Evolutionary conservation across 73 alveolate species (phyloP), one percentile per base, ranked within the genome.

Genomic region (Breviolum minutum): DNA sequence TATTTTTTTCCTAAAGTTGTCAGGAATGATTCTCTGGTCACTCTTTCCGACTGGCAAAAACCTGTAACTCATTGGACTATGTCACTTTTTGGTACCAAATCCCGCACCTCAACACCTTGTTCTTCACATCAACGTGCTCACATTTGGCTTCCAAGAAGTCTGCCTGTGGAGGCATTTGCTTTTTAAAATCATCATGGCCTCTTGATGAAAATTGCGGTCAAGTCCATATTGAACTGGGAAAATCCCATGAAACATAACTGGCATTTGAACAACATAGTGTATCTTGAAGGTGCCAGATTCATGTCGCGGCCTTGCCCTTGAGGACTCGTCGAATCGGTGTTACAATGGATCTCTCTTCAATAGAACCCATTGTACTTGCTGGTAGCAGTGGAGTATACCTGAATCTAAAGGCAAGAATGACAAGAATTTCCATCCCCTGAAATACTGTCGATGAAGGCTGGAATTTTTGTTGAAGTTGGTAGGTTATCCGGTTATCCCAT

Each of bases 321-420:
- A 73, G 63, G 88, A 90, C 96, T 17, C 96, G 96, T 63, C 96
- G 96, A 74, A 90, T 90, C 22, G 96, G 96, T 17, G 96, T 90
- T 63, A 90, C 96, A n/a, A 90, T 90, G 30, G 96, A 90, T 26
- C 96, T 70, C 87, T 89, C 96, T 26, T 89, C 96, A 40, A 89
- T 89, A 13, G 96, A 89, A 9, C 96, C 96, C 96, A 89, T 89
- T 4, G 96, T 89, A 60, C 96, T 89, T 6, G 96, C 96, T 19
- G 96, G 96, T 11, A 89, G 96, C 86, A 89, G 74, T 26, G 96
- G 96, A 62, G 96, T 89, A 87, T 89, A 89, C 96, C 96, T 89
- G 70, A n/a, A 30, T 29, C 61, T 8, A 30, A 29, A 11, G 10
- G 81, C 54, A 40, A 40, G 3, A 0, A 40, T 40, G 54, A 40